Conservation (phyloP, 1,284 basidiomycete genomes). For the Ganoderma lingzhi region DNA sequence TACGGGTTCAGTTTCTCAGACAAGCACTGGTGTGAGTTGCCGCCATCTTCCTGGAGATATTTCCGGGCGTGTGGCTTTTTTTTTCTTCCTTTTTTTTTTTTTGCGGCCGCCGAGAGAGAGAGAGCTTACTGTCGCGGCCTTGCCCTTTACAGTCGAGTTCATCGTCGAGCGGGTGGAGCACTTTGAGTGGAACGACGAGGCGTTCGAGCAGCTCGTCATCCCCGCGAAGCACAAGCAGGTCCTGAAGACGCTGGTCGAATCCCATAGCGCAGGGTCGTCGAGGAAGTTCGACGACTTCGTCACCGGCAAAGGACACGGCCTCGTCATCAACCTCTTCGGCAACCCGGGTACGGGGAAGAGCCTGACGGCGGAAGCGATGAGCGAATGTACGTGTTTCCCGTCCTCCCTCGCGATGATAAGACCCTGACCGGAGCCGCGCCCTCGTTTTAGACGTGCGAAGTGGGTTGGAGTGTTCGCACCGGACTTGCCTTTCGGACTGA, state of each 20-base stretch:
- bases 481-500: slow-evolving; percentile 35
- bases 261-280: slow-evolving; percentile 56
- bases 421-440: slow-evolving; percentile 15
- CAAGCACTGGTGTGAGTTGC: slow-evolving; percentile 63
- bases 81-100: too few relatives aligned
- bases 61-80: neutral
- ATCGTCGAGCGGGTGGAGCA: slow-evolving; percentile 57
- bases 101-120: neutral
- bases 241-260: slow-evolving; percentile 63
- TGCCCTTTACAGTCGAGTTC: slow-evolving; percentile 56
- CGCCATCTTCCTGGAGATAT: neutral
- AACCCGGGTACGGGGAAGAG: slow-evolving; percentile 67
- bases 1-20: slow-evolving; percentile 68
- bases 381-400: slow-evolving; percentile 38
- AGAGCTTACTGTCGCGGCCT: neutral
- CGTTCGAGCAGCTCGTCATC: slow-evolving; percentile 66
- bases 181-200: slow-evolving; percentile 65
- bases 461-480: slow-evolving; percentile 23
- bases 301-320: slow-evolving; percentile 66
- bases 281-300: slow-evolving; percentile 65
- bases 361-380: slow-evolving; percentile 62
- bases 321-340: slow-evolving; percentile 68
- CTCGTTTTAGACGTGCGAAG: slow-evolving; percentile 37
- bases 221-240: slow-evolving; percentile 59
- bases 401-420: neutral